These are phyloP conservation scores for Septoria petroselini DNA, from an alignment of 2,329 filamentous ascomycete species.

Conservation along the genomic window DNA sequence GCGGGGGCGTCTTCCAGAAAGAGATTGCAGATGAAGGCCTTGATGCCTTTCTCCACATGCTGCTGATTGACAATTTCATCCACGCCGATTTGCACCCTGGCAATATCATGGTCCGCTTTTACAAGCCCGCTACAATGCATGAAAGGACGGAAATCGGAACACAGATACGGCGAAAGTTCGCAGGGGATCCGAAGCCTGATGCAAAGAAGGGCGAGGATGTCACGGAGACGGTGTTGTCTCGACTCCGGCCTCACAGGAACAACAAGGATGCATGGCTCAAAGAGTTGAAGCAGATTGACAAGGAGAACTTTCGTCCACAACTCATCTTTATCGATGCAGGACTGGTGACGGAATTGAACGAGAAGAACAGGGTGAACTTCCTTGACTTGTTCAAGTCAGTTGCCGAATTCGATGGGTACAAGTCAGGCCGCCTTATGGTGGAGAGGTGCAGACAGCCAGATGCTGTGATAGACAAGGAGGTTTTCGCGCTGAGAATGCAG, in stretches of 20 bases:
- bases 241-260: slow-evolving; percentile 70
- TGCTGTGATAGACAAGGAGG: slow-evolving; percentile 79
- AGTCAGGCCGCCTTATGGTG: slow-evolving; percentile 91
- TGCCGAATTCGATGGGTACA: slow-evolving; percentile 95
- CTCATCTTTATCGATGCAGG: slow-evolving; percentile 97
- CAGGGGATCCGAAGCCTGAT: slow-evolving; percentile 31
- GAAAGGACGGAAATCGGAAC: slow-evolving; percentile 41
- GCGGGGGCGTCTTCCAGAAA: slow-evolving; percentile 86
- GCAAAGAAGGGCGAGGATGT: slow-evolving; percentile 63
- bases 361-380: slow-evolving; percentile 82
- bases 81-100: slow-evolving; percentile 95
- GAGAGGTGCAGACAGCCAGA: slow-evolving; percentile 90
- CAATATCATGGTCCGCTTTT: slow-evolving; percentile 99
- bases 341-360: slow-evolving; percentile 88
- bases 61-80: slow-evolving; percentile 95
- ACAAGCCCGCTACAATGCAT: slow-evolving; percentile 72
- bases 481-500: slow-evolving; percentile 96
- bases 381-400: slow-evolving; percentile 93
- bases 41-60: slow-evolving; percentile 93
- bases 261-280: slow-evolving; percentile 65
- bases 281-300: slow-evolving; percentile 72
- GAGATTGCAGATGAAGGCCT: slow-evolving; percentile 94
- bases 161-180: slow-evolving; percentile 19
- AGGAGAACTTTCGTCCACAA: slow-evolving; percentile 86
- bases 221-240: slow-evolving; percentile 79